These are phyloP conservation scores for Conoideocrella luteorostrata DNA, from an alignment of 2,329 filamentous ascomycete species.

Conservation along the genomic window DNA sequence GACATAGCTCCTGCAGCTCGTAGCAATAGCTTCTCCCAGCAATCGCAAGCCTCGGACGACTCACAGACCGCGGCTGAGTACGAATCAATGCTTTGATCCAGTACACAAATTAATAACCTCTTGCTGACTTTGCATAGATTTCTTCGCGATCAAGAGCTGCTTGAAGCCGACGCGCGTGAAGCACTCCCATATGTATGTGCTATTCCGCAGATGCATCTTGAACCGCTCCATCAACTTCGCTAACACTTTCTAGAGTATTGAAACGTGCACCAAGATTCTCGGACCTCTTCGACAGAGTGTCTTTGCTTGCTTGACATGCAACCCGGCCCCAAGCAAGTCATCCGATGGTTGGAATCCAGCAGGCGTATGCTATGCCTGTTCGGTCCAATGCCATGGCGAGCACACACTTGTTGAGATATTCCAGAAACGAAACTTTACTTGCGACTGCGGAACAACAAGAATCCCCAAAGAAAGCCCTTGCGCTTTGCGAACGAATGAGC, in stretches of 20 bases:
- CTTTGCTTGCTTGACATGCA: constrained; percentile 92
- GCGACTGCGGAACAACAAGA: constrained; percentile 88
- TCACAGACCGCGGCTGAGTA: constrained; percentile 71
- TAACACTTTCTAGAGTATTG: constrained; percentile 64
- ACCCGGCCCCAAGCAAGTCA: constrained; percentile 62
- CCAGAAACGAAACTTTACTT: constrained; percentile 89
- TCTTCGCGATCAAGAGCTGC: constrained; percentile 78
- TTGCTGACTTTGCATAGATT: constrained; percentile 49
- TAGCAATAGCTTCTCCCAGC: constrained; percentile 53
- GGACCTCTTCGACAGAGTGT: constrained; percentile 81
- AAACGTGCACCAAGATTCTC: constrained; percentile 84
- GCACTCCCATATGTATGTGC: constrained; percentile 76
- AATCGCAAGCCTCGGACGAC: constrained; percentile 48
- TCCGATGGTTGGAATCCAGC: constrained; percentile 52
- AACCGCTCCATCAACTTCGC: constrained; percentile 16
- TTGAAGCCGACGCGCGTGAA: constrained; percentile 93
- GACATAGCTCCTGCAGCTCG: constrained; percentile 27
- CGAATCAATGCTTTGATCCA: constrained; percentile 11
- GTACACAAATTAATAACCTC: no score
- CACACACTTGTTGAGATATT: constrained; percentile 95
- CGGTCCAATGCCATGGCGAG: constrained; percentile 92
- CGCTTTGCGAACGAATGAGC: constrained; percentile 63
- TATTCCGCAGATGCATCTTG: not conserved
- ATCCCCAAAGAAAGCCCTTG: constrained; percentile 67
- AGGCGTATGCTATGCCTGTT: constrained; percentile 93